Evolutionary conservation across 805 yeast genomes (phyloP).

Genomic region (Candida corydali): DNA sequence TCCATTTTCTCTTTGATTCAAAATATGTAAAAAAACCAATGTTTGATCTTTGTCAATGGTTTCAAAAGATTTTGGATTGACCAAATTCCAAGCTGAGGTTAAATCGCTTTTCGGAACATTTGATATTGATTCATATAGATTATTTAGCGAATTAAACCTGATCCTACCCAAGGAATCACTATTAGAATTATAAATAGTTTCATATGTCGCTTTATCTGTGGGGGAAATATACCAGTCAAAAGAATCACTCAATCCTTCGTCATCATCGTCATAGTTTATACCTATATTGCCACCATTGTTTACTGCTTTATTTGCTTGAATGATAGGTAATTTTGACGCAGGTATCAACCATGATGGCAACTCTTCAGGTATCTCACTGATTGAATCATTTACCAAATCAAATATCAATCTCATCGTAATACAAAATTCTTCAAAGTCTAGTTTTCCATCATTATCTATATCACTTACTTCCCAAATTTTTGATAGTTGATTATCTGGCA

Average conservation of each 20-base stretch:
- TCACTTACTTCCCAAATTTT: conserved; percentile 90
- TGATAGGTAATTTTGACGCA: conserved; percentile 76
- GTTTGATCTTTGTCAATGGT: conserved; percentile 94
- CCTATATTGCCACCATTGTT: conserved; percentile 17
- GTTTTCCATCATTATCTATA: conserved; percentile 83
- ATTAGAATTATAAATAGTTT: conserved; percentile 68
- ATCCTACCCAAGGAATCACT: conserved; percentile 79
- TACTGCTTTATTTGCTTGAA: conserved; percentile 80
- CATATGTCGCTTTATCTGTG: conserved; percentile 73
- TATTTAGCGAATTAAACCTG: conserved; percentile 64
- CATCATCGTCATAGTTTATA: conserved; percentile 33
- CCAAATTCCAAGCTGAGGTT: conserved; percentile 89
- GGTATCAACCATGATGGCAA: conserved; percentile 95
- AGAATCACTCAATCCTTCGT: conserved; percentile 60
- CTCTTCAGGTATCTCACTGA: conserved; percentile 54
- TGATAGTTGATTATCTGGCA: conserved; percentile 72
- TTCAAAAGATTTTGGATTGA: conserved; percentile 82
- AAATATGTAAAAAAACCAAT: conserved; percentile 80
- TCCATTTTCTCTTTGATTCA: conserved; percentile 84
- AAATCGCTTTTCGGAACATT: conserved; percentile 82
- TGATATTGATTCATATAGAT: conserved; percentile 61
- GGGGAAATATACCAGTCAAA: conserved; percentile 98
- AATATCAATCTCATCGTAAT: conserved; percentile 94
- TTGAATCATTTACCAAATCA: conserved; percentile 76
- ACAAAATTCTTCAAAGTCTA: conserved; percentile 97